phyloP scores from a whole-genome alignment of 805 yeast species.

The Pichia cabralensis region DNA sequence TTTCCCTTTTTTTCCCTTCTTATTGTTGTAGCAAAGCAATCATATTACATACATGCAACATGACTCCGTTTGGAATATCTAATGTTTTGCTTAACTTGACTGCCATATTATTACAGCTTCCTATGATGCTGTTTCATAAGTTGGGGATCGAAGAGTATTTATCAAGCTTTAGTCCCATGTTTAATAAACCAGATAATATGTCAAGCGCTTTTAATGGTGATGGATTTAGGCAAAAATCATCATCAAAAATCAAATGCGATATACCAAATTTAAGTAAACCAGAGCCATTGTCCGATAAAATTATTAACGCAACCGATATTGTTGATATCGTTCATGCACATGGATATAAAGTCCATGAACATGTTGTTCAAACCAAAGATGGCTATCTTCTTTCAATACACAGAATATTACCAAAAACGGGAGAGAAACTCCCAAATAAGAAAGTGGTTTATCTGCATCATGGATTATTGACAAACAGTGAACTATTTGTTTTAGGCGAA shows the following conservation, averaged over 20 bases:
- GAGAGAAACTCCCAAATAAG: conserved; percentile 5
- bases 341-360: conserved; percentile 68
- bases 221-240: too few relatives aligned
- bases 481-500: conserved; percentile 43
- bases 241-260: neutral
- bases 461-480: conserved; percentile 80
- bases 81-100: conserved; percentile 2
- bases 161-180: conserved; percentile 8
- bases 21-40: too few relatives aligned
- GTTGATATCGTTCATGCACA: conserved; percentile 26
- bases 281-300: conserved; percentile 9
- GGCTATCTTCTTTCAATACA: conserved; percentile 73
- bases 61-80: neutral
- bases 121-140: conserved; percentile 15
- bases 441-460: conserved; percentile 74
- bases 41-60: too few relatives aligned
- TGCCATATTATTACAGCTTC: conserved; percentile 15
- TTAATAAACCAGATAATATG: conserved; percentile 17
- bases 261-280: neutral
- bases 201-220: conserved; percentile 5
- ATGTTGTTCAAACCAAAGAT: conserved; percentile 68
- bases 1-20: too few relatives aligned
- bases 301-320: conserved; percentile 22
- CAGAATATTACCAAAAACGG: conserved; percentile 34
- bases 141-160: conserved; percentile 15